phyloP scores from a whole-genome alignment of 78 protist species.

The Dictyostelium capitatum region DNA sequence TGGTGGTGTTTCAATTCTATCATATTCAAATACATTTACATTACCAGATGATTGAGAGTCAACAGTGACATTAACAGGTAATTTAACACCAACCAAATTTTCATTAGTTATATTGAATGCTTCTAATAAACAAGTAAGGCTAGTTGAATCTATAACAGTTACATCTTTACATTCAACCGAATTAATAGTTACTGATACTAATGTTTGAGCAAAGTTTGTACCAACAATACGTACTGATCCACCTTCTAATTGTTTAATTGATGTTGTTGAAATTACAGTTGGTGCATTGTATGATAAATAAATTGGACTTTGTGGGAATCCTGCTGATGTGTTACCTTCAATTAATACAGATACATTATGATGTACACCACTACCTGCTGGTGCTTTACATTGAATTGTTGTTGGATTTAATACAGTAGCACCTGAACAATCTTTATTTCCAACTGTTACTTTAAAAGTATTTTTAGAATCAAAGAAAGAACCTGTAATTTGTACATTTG shows the following conservation, averaged over 20 bases:
- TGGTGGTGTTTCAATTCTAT: not conserved
- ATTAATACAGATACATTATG: not conserved
- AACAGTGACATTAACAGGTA: not conserved
- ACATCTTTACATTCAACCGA: not conserved
- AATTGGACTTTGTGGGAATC: not conserved
- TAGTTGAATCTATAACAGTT: not conserved
- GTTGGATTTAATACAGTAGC: not conserved
- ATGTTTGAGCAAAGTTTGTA: not conserved
- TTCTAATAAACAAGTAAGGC: not conserved
- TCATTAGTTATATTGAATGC: too few relatives aligned
- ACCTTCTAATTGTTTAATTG: not conserved
- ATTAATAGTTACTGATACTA: not conserved
- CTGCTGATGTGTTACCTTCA: not conserved
- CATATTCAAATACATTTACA: not conserved
- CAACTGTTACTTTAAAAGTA: not conserved
- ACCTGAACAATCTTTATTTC: too few relatives aligned
- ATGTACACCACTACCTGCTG: not conserved
- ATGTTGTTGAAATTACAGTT: not conserved
- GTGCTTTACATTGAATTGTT: not conserved
- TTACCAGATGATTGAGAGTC: not conserved
- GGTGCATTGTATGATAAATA: not conserved
- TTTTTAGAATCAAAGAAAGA: not conserved
- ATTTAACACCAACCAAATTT: too few relatives aligned
- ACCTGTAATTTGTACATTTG: not conserved
- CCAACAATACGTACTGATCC: not conserved